Evolutionary conservation across 1,284 basidiomycete genomes (phyloP).

Genomic region (Fistulinella cinereoalba): DNA sequence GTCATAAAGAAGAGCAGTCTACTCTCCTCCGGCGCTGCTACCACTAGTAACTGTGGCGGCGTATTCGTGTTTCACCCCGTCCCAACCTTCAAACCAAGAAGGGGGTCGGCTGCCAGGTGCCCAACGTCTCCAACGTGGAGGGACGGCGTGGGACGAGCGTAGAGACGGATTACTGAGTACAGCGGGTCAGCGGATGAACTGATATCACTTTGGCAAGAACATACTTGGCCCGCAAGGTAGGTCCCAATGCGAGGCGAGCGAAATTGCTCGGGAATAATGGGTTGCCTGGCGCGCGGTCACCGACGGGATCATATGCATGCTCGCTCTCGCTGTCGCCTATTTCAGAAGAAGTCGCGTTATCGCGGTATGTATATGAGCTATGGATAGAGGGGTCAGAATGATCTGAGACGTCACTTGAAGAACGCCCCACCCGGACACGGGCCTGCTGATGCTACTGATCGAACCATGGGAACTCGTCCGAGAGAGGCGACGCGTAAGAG

Average conservation of each 20-base stretch:
- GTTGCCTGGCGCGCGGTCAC: slow-evolving; percentile 56
- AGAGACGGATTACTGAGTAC: slow-evolving; percentile 27
- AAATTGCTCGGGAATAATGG: slow-evolving; percentile 69
- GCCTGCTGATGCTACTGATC: slow-evolving; percentile 14
- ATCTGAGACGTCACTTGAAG: not conserved
- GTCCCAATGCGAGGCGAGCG: slow-evolving; percentile 53
- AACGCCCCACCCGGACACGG: slow-evolving; percentile 21
- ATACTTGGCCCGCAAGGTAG: slow-evolving; percentile 57
- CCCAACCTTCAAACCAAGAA: slow-evolving; percentile 34
- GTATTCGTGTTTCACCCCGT: slow-evolving; percentile 31
- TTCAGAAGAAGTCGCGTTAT: slow-evolving; percentile 18
- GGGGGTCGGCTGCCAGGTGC: slow-evolving; percentile 31
- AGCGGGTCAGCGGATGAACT: not conserved
- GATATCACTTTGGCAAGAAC: slow-evolving; percentile 12
- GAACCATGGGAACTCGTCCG: slow-evolving; percentile 31
- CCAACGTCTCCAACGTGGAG: slow-evolving; percentile 29
- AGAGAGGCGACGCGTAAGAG: slow-evolving; percentile 26
- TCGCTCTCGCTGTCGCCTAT: slow-evolving; percentile 29
- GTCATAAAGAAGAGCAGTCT: not conserved
- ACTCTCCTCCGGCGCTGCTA: slow-evolving; percentile 31
- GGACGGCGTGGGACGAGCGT: slow-evolving; percentile 8
- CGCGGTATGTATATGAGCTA: slow-evolving; percentile 18
- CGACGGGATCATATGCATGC: slow-evolving; percentile 39
- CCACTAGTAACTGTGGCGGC: slow-evolving; percentile 30
- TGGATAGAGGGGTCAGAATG: slow-evolving; percentile 2